Percentiles rank a stretch among this genome's conserved stretches.
Evolutionary conservation across 2,329 filamentous ascomycete species (phyloP).

Genomic region (Penicillium glabrum): DNA sequence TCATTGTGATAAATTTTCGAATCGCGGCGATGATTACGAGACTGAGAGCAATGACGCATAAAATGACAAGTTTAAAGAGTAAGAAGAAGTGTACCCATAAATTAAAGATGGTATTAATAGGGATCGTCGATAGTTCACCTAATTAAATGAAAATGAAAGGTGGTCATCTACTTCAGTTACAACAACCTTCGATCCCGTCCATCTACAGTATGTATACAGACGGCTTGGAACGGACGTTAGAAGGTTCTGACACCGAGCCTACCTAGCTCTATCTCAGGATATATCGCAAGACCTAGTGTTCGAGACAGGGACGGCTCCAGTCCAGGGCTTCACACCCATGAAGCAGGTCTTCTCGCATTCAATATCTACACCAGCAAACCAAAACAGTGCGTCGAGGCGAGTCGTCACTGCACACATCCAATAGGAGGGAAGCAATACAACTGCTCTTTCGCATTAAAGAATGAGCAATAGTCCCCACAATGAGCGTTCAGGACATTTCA

Average conservation of each 20-base stretch:
- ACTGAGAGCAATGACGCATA: no score
- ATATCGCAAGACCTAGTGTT: constrained; percentile 23
- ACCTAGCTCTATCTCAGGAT: not conserved
- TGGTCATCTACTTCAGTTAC: not conserved
- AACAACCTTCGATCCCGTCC: not conserved
- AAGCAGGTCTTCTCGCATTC: constrained; percentile 78
- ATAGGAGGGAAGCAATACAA: constrained; percentile 52
- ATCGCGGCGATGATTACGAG: no score
- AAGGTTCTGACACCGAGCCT: not conserved
- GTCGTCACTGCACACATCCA: constrained; percentile 81
- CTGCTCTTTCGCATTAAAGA: not conserved
- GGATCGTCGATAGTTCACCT: no score
- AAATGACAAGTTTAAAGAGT: no score
- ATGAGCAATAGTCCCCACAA: constrained; percentile 66
- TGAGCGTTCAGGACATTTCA: not conserved
- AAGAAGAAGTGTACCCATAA: no score
- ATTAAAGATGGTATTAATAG: no score
- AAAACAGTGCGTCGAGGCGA: constrained; percentile 68
- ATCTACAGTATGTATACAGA: not conserved
- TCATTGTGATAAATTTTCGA: no score
- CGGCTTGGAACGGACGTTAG: not conserved
- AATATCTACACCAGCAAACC: constrained; percentile 77
- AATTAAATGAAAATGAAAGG: not conserved
- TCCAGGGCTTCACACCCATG: constrained; percentile 64
- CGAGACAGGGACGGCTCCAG: constrained; percentile 36